Percentiles rank a stretch among this genome's conserved stretches.
phyloP scores from a whole-genome alignment of 495 filamentous ascomycete genomes.

The Astrothelium macrocarpum region DNA sequence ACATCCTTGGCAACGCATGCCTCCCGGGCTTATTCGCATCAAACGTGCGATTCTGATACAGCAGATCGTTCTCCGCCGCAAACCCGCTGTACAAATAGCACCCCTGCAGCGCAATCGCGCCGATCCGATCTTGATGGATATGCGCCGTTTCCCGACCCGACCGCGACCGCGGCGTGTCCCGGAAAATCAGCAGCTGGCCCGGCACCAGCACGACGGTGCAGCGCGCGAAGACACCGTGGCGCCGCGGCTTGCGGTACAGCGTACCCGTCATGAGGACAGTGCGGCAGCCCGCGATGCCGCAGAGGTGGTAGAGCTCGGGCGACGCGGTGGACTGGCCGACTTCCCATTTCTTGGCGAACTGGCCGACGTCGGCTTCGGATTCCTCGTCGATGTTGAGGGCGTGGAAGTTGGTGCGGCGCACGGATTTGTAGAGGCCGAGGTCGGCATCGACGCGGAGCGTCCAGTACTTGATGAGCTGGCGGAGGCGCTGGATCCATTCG shows the following conservation, averaged over 20 bases:
- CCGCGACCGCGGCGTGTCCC: conserved; percentile 44
- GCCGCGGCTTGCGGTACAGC: conserved; percentile 58
- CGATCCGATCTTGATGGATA: conserved; percentile 53
- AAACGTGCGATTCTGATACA: conserved; percentile 62
- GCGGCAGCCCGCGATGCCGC: conserved; percentile 54
- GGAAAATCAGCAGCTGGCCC: conserved; percentile 57
- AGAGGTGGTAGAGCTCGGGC: conserved; percentile 60
- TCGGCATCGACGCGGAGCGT: conserved; percentile 48
- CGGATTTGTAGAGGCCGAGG: conserved; percentile 44
- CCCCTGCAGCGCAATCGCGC: conserved; percentile 51
- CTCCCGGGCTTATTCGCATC: conserved; percentile 58
- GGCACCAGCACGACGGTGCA: conserved; percentile 54
- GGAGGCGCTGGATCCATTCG: conserved; percentile 57
- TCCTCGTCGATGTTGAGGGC: conserved; percentile 60
- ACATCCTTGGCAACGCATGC: conserved; percentile 54
- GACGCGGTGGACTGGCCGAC: conserved; percentile 56
- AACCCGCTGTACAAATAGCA: conserved; percentile 68
- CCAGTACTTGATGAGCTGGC: conserved; percentile 56
- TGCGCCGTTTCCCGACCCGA: conserved; percentile 51
- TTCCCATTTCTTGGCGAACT: conserved; percentile 66
- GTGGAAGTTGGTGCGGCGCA: conserved; percentile 52
- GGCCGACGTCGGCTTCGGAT: conserved; percentile 57
- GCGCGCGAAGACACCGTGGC: conserved; percentile 52
- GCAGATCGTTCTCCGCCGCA: conserved; percentile 54
- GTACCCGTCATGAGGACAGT: conserved; percentile 44